Evolutionary conservation across 805 yeast species (phyloP).

Genomic region (Metschnikowia peoriensis): DNA sequence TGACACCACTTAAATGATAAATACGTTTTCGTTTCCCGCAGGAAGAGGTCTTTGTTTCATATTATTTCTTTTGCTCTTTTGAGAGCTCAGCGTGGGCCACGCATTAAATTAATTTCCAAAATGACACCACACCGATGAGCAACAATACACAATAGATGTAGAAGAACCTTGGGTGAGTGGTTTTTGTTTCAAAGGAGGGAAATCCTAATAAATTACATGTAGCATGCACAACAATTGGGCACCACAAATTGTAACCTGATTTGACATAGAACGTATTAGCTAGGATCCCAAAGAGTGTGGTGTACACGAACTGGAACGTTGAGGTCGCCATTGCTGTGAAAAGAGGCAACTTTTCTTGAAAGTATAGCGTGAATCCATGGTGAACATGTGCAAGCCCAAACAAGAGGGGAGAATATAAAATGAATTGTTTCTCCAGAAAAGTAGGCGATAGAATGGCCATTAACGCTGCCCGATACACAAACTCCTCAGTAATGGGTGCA

Average conservation of each 20-base stretch:
- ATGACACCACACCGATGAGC: conserved; percentile 35
- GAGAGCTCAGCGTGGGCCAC: background rate
- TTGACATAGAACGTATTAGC: conserved; percentile 56
- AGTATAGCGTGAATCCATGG: conserved; percentile 56
- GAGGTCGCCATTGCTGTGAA: conserved; percentile 35
- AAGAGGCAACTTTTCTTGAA: conserved; percentile 20
- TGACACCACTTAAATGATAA: no score
- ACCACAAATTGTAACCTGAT: conserved; percentile 50
- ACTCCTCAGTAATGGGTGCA: conserved; percentile 80
- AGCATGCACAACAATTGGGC: conserved; percentile 56
- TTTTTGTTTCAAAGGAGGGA: conserved; percentile 39
- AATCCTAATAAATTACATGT: conserved; percentile 72
- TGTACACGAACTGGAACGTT: conserved; percentile 57
- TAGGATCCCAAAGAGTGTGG: conserved; percentile 68
- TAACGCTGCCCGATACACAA: conserved; percentile 58
- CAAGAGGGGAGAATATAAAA: conserved; percentile 45
- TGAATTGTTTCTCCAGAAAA: conserved; percentile 1
- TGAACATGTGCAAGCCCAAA: conserved; percentile 81
- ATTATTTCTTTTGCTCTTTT: background rate
- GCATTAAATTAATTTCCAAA: conserved; percentile 8
- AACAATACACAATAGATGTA: conserved; percentile 38
- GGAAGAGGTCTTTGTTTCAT: background rate
- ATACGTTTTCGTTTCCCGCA: no score
- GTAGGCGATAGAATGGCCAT: conserved; percentile 24
- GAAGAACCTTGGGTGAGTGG: conserved; percentile 15